Evolutionary conservation across 2,329 filamentous ascomycete genomes (phyloP).

Genomic region (Calonectria montana): DNA sequence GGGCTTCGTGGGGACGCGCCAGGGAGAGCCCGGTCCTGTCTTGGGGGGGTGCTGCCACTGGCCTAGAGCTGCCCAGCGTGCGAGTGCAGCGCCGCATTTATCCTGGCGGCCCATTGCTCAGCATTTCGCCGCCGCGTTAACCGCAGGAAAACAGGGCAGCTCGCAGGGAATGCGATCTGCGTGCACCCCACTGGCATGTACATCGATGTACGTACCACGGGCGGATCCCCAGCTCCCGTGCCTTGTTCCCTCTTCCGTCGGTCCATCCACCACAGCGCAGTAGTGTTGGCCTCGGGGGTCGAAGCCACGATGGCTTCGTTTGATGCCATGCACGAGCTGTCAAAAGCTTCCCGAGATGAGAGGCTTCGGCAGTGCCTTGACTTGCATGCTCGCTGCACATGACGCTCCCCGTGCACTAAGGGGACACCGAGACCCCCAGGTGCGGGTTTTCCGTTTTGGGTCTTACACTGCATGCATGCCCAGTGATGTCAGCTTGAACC

Average conservation of each 20-base stretch:
- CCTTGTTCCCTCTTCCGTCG: slow-evolving; percentile 8
- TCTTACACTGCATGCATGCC: slow-evolving; percentile 9
- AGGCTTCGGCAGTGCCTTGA: slow-evolving; percentile 10
- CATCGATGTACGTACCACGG: background rate
- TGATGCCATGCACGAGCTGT: background rate
- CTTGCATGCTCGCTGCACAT: slow-evolving; percentile 6
- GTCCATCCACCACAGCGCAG: background rate
- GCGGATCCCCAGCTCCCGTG: slow-evolving; percentile 1
- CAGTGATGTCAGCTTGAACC: slow-evolving; percentile 23
- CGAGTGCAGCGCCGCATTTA: slow-evolving; percentile 9
- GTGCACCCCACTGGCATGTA: background rate
- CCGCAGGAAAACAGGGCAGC: background rate
- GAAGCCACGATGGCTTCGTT: background rate
- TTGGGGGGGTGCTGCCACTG: slow-evolving; percentile 11
- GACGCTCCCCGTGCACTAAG: background rate
- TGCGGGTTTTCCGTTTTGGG: slow-evolving; percentile 23
- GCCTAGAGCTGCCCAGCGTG: background rate
- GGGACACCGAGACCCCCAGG: background rate
- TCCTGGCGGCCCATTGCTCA: slow-evolving; percentile 10
- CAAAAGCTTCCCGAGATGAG: background rate
- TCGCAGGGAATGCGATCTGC: background rate
- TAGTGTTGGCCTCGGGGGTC: background rate
- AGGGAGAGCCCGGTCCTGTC: slow-evolving; percentile 10
- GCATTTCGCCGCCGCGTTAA: slow-evolving; percentile 8
- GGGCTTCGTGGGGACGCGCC: slow-evolving; percentile 13